Evolutionary conservation across 768 basidiomycete genomes (phyloP).

Genomic region (Royoungia palumana): DNA sequence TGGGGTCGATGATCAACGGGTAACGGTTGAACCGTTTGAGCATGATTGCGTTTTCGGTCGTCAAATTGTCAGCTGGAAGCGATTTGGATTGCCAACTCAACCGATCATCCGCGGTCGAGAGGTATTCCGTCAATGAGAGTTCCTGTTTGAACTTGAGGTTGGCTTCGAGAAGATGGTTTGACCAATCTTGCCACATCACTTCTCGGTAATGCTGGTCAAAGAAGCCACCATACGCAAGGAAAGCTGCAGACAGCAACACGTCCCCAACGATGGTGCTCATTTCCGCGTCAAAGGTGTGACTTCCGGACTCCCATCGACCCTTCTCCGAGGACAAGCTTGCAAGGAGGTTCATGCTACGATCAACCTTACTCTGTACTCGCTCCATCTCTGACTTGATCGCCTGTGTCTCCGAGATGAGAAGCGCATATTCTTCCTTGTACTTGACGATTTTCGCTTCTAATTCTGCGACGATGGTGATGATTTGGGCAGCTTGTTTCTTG

Average conservation of each 20-base stretch:
- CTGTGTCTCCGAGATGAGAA: constrained; percentile 94
- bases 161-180: constrained; percentile 81
- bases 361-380: constrained; percentile 93
- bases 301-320: constrained; percentile 90
- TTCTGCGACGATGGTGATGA: constrained; percentile 89
- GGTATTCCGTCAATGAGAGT: constrained; percentile 89
- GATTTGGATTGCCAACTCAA: constrained; percentile 94
- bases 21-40: constrained; percentile 97
- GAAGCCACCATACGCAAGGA: constrained; percentile 96
- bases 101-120: constrained; percentile 95
- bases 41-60: constrained; percentile 99
- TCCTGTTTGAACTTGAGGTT: constrained; percentile 90
- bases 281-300: constrained; percentile 92
- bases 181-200: constrained; percentile 96
- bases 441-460: constrained; percentile 87
- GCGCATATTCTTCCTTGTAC: constrained; percentile 97
- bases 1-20: constrained; percentile 96
- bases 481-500: constrained; percentile 86
- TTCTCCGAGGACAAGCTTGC: constrained; percentile 94
- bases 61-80: constrained; percentile 92
- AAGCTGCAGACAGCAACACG: constrained; percentile 91
- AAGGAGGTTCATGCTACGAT: constrained; percentile 92
- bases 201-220: constrained; percentile 99
- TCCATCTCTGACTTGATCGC: constrained; percentile 98
- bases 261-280: constrained; percentile 99